A percentile compares a stretch with the other conserved stretches of the same genome.
These are phyloP conservation scores for Salix suchowensis DNA, from an alignment of 345 rosid species.

Conservation along the genomic window DNA sequence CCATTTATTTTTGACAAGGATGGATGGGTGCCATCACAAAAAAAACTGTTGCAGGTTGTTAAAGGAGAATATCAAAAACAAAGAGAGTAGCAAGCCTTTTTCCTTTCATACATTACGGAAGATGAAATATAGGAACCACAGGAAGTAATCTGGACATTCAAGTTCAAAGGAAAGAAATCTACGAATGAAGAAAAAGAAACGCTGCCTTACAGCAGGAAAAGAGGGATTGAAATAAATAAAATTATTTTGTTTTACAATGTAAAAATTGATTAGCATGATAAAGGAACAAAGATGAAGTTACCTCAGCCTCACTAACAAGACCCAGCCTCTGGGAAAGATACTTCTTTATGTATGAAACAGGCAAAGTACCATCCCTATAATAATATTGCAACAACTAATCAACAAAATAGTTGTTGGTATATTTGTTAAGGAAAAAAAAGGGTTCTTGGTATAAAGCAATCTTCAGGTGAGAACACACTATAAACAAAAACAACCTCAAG, in stretches of 20 bases:
- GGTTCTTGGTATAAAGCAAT: no score
- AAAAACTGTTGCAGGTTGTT: not conserved
- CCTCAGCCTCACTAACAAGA: conserved; percentile 44
- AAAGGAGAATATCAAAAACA: not conserved
- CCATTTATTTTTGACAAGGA: not conserved
- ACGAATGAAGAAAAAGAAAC: not conserved
- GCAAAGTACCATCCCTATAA: conserved; percentile 38
- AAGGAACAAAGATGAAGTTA: conserved; percentile 3
- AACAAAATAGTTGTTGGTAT: not conserved
- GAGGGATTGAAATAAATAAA: not conserved
- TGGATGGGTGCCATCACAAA: not conserved
- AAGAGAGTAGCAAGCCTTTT: not conserved
- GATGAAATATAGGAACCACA: not conserved
- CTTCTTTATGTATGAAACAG: conserved; percentile 36
- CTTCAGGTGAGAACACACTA: no score
- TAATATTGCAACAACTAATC: not conserved
- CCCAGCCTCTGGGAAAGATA: conserved; percentile 36
- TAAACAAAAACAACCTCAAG: no score
- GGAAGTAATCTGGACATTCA: not conserved
- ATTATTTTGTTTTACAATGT: not conserved
- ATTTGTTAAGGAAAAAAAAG: no score
- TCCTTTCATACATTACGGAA: not conserved
- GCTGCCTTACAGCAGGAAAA: not conserved
- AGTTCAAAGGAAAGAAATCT: not conserved
- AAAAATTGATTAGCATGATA: not conserved